These are phyloP conservation scores for Macaranga tanarius DNA, from an alignment of 441 rosid genomes.

Conservation along the genomic window DNA sequence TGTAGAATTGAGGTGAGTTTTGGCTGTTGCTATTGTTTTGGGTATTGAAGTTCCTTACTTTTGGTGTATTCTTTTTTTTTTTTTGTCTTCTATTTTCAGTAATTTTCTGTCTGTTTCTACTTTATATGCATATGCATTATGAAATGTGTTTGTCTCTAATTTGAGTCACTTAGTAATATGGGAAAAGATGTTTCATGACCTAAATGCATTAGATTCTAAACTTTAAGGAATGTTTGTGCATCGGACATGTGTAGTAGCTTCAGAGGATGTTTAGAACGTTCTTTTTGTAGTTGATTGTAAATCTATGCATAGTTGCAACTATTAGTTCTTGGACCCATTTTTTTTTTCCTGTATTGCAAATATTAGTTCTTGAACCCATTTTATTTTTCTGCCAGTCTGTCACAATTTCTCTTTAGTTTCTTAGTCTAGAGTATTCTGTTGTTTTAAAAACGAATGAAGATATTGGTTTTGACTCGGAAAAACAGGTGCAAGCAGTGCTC, in stretches of 20 bases:
- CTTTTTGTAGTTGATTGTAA: background rate
- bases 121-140: background rate
- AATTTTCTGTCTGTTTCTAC: background rate
- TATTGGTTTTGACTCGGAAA: constrained; percentile 20
- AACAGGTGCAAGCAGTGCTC: constrained; percentile 73
- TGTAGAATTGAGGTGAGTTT: too few relatives aligned
- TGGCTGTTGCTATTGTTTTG: too few relatives aligned
- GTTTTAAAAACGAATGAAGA: constrained; percentile 3
- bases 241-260: background rate
- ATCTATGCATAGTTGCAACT: too few relatives aligned
- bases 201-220: background rate
- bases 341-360: too few relatives aligned
- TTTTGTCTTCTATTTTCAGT: background rate
- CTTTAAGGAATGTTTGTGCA: background rate
- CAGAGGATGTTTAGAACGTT: background rate
- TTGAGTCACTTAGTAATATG: background rate
- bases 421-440: background rate
- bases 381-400: background rate
- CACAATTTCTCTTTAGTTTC: background rate
- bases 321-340: background rate
- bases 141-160: background rate
- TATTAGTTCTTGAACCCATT: background rate
- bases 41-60: background rate
- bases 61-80: background rate
- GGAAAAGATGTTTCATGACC: background rate